These are phyloP conservation scores for Echinosophora koreensis DNA, from an alignment of 306 rosid species.

Conservation along the genomic window DNA sequence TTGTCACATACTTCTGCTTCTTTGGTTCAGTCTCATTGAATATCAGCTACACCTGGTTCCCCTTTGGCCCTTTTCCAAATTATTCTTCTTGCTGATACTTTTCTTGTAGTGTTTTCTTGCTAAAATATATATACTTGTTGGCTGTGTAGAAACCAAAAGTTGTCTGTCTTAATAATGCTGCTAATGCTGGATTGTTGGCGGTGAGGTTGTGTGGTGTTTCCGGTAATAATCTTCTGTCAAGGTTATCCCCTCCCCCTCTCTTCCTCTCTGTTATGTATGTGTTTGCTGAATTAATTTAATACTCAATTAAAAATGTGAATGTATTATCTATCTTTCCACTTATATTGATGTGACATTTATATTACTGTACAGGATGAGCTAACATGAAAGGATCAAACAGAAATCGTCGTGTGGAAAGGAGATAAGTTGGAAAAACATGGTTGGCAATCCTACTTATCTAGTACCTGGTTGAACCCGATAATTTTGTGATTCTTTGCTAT, in stretches of 20 bases:
- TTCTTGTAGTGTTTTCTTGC: slow-evolving; percentile 7
- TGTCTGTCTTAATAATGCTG: slow-evolving; percentile 86
- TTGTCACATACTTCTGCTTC: background rate
- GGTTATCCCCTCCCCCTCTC: slow-evolving; percentile 54
- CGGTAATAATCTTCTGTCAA: slow-evolving; percentile 57
- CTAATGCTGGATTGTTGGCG: slow-evolving; percentile 83
- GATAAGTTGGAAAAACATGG: slow-evolving; percentile 71
- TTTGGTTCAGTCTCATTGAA: background rate
- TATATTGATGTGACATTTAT: slow-evolving; percentile 21
- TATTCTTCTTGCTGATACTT: background rate
- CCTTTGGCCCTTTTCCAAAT: background rate
- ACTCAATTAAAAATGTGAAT: background rate
- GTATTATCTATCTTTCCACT: background rate
- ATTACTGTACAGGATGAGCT: slow-evolving; percentile 69
- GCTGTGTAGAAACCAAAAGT: slow-evolving; percentile 82
- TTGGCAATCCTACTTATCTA: slow-evolving; percentile 66
- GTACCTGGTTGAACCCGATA: slow-evolving; percentile 31
- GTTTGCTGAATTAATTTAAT: background rate
- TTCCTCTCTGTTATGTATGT: background rate
- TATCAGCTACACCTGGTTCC: slow-evolving; percentile 28
- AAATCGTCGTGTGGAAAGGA: slow-evolving; percentile 69
- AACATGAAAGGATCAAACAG: slow-evolving; percentile 71
- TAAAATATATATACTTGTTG: background rate
- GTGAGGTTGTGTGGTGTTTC: slow-evolving; percentile 64
- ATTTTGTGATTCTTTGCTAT: slow-evolving; percentile 19